Evolutionary conservation across 2,329 filamentous ascomycete genomes (phyloP).

Genomic region (Ophiostoma himal-ulmi): DNA sequence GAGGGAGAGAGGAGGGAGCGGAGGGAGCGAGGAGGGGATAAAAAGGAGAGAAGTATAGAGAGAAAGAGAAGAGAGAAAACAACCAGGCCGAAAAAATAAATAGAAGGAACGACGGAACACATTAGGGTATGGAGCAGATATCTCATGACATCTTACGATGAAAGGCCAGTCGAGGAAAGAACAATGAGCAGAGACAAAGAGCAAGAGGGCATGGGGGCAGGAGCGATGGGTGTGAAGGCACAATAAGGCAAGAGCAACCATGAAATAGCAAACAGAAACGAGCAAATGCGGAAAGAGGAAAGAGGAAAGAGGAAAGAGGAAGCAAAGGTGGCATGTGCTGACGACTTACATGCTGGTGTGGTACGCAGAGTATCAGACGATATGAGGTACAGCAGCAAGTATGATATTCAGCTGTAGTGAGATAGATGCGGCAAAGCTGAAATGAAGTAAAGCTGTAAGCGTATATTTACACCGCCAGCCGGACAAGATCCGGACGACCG

Average conservation of each 20-base stretch:
- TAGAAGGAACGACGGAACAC: not conserved
- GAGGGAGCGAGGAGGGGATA: not conserved
- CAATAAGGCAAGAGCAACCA: not conserved
- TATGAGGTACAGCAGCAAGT: constrained; percentile 1
- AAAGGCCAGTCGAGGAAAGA: not conserved
- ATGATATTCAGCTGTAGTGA: not conserved
- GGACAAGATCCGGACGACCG: not conserved
- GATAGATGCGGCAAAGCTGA: not conserved
- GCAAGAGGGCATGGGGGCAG: constrained; percentile 5
- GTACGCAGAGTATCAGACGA: not conserved
- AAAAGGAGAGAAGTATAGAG: not conserved
- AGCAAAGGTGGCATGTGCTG: constrained; percentile 3
- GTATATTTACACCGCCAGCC: not conserved
- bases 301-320: not conserved
- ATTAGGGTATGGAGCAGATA: not conserved
- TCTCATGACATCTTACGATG: constrained; percentile 12
- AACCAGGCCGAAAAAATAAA: not conserved
- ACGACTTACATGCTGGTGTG: constrained; percentile 5
- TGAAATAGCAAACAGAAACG: not conserved
- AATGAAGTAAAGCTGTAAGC: not conserved
- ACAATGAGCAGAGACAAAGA: not conserved
- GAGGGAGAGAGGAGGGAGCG: not conserved
- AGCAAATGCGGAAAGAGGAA: not conserved
- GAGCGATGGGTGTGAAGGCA: not conserved
- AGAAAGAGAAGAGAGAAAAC: not conserved